Evolutionary conservation across 371 early-diverging fungal species (phyloP).

Genomic region (Mucor lusitanicus): DNA sequence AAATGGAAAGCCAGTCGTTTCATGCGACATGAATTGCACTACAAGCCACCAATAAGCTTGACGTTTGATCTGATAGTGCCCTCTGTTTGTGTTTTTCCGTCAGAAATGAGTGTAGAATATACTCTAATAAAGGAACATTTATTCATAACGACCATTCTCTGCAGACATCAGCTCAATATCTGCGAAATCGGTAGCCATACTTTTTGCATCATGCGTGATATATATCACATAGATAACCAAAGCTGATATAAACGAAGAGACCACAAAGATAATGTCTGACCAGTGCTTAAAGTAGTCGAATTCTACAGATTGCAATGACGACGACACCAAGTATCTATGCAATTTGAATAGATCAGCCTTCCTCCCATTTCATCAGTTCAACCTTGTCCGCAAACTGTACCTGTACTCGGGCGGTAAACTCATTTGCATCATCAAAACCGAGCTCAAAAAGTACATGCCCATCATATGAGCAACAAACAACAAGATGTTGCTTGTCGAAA

Average conservation of each 20-base stretch:
- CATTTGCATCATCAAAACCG: constrained; percentile 89
- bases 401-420: constrained; percentile 84
- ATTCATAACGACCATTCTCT: constrained; percentile 18
- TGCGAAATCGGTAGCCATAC: constrained; percentile 40
- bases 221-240: constrained; percentile 72
- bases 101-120: too few relatives aligned
- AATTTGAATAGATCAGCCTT: neutral
- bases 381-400: constrained; percentile 36
- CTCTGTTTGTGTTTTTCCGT: too few relatives aligned
- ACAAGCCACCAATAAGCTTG: constrained; percentile 11
- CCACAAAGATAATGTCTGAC: constrained; percentile 91
- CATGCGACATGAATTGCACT: neutral
- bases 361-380: neutral
- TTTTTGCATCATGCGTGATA: constrained; percentile 55
- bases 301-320: constrained; percentile 74
- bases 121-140: neutral
- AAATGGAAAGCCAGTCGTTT: constrained; percentile 7
- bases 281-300: constrained; percentile 90
- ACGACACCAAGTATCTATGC: constrained; percentile 73
- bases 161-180: constrained; percentile 33
- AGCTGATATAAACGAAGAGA: constrained; percentile 70
- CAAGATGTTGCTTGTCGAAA: constrained; percentile 72
- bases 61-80: neutral
- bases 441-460: constrained; percentile 91
- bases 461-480: constrained; percentile 85